Conservation (phyloP, 371 early-diverging fungal genomes). For the Rhizopus sp. region DNA sequence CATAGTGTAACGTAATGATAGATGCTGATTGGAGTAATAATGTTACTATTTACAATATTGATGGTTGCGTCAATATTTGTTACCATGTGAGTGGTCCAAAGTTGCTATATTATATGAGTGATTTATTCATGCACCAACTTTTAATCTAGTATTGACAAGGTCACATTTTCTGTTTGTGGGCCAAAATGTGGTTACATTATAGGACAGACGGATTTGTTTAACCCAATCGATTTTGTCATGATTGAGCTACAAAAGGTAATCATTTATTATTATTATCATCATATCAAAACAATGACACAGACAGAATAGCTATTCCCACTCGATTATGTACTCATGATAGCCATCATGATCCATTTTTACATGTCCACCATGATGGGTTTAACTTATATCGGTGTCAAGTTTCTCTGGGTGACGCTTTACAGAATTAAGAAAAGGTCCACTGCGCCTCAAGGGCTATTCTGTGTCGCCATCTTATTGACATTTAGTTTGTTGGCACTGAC, state of each 20-base stretch:
- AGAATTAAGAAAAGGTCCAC: constrained; percentile 48
- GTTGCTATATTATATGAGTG: background rate
- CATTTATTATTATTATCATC: background rate
- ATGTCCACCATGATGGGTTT: constrained; percentile 53
- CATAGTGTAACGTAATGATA: constrained; percentile 19
- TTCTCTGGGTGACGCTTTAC: constrained; percentile 61
- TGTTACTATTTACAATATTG: constrained; percentile 31
- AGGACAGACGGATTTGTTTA: constrained; percentile 54
- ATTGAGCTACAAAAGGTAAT: constrained; percentile 55
- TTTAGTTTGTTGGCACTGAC: constrained; percentile 62
- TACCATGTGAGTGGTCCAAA: constrained; percentile 39
- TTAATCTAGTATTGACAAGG: constrained; percentile 46
- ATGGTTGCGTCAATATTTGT: constrained; percentile 46
- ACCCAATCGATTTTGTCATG: constrained; percentile 62
- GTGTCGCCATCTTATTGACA: constrained; percentile 52
- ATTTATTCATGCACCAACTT: constrained; percentile 10
- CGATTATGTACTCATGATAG: constrained; percentile 53
- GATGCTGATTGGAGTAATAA: constrained; percentile 36
- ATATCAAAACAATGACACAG: background rate
- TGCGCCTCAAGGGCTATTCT: constrained; percentile 60
- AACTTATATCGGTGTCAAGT: constrained; percentile 52
- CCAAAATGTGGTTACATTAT: constrained; percentile 65
- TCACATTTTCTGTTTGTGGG: constrained; percentile 60
- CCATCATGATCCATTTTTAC: constrained; percentile 55
- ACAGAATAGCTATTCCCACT: constrained; percentile 51